A percentile compares a stretch with the other conserved stretches of the same genome.
These are phyloP conservation scores for Rhododendron ferrugineum DNA, from an alignment of 148 eudicot species.

Conservation along the genomic window DNA sequence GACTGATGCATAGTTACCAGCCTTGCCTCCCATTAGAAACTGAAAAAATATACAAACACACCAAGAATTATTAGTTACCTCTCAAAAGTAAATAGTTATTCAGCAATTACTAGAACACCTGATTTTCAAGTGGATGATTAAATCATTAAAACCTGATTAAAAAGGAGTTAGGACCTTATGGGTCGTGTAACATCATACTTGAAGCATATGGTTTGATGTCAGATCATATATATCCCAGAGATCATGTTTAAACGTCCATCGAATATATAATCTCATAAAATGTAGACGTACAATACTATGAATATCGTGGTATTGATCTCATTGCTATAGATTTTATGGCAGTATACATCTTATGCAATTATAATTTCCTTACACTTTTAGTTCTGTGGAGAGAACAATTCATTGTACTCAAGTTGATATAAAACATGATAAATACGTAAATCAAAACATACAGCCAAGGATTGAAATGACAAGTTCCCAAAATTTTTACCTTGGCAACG, in stretches of 20 bases:
- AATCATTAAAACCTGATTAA: neutral
- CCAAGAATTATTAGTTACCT: neutral
- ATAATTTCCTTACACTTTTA: too few relatives aligned
- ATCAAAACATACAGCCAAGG: neutral
- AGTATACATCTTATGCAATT: too few relatives aligned
- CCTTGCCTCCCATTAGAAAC: conserved; percentile 88
- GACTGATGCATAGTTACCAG: conserved; percentile 41
- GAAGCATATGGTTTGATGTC: too few relatives aligned
- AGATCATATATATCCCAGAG: too few relatives aligned
- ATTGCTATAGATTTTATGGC: too few relatives aligned
- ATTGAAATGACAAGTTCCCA: neutral
- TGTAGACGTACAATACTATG: too few relatives aligned
- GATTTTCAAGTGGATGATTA: neutral
- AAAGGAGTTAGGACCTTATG: too few relatives aligned
- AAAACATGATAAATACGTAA: neutral
- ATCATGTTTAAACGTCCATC: too few relatives aligned
- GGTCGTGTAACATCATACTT: too few relatives aligned
- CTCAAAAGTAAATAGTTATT: neutral
- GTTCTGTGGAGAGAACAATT: neutral
- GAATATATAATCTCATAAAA: too few relatives aligned
- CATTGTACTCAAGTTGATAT: neutral
- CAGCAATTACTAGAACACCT: neutral
- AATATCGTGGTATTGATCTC: too few relatives aligned
- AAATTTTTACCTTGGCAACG: conserved; percentile 67
- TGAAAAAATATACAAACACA: conserved; percentile 14